Evolutionary conservation across 768 basidiomycete species (phyloP).

Genomic region (Thelephora ganbajun): DNA sequence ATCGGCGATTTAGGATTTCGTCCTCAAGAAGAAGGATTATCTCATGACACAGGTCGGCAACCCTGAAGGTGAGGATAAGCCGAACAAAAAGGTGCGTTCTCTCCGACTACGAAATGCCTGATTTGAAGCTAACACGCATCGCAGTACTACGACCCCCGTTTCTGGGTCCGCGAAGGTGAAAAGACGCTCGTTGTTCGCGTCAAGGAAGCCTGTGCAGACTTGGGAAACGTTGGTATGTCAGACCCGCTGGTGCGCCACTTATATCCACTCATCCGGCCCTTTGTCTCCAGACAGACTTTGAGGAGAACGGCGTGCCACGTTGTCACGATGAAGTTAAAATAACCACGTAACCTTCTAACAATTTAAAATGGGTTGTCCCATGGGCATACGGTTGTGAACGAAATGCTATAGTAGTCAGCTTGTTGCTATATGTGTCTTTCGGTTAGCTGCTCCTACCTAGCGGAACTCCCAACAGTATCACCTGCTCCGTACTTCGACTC

Average conservation of each 20-base stretch:
- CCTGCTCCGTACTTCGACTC: too few relatives aligned
- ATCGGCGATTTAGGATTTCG: conserved; percentile 49
- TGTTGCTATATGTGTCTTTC: too few relatives aligned
- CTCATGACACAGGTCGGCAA: conserved; percentile 87
- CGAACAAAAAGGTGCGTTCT: conserved; percentile 85
- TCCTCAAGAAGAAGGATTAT: conserved; percentile 78
- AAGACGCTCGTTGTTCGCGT: conserved; percentile 81
- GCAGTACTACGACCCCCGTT: conserved; percentile 87
- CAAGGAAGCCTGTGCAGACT: conserved; percentile 86
- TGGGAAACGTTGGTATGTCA: conserved; percentile 52
- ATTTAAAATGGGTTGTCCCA: too few relatives aligned
- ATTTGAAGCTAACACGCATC: not conserved
- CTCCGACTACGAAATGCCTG: conserved; percentile 2
- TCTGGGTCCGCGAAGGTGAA: conserved; percentile 98
- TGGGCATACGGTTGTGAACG: too few relatives aligned
- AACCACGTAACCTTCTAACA: too few relatives aligned
- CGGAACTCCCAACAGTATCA: too few relatives aligned
- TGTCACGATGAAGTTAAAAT: too few relatives aligned
- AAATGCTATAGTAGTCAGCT: too few relatives aligned
- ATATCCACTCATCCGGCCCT: not conserved
- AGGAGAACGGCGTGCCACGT: too few relatives aligned
- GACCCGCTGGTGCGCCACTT: not conserved
- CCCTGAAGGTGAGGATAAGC: conserved; percentile 93
- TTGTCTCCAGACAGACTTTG: conserved; percentile 6
- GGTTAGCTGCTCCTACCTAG: too few relatives aligned